Evolutionary conservation across 2,329 filamentous ascomycete genomes (phyloP), one percentile per base, ranked within the genome.

Genomic region (Trichoderma simmonsii): DNA sequence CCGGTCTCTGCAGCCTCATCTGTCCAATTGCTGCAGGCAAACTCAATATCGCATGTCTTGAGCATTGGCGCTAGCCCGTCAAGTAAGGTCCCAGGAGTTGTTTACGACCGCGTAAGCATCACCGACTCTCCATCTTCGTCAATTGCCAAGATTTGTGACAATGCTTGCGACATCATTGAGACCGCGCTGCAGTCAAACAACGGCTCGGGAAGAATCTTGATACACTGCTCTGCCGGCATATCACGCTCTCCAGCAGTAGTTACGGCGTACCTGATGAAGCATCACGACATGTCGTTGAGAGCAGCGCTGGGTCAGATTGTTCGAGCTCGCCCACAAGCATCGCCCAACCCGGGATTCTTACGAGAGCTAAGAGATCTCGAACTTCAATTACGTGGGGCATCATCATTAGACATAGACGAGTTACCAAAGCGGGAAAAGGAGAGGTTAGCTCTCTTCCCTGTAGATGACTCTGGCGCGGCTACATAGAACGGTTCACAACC

Each of bases 21-120:
- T 12, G 7, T 59, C 15, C 28, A 39, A 6, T 61, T 72, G 11
- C 30, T 61, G 30, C 64, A 62, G 15, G 34, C 36, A 24, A 61
- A 72, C n/a, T 69, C 64, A 14, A 72, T 61, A 68, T 69, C 36
- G 7, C 62, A 69, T 69, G 70, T 69, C 28, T 69, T 69, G 36
- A 72, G 70, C 30, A 28, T 69, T 39, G 70, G 70, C n/a, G 64
- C 70, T 32, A 71, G 63, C 28, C 70, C 70, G 2, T 48, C 64
- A 30, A 54, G 26, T 32, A 71, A 69, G 36, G 64, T 62, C 26
- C 34, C 65, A 34, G 70, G 70, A 28, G 36, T 69, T 26, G 24
- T 28, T 11, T 56, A 69, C 51, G 24, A 56, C 54, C 70, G 70
- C 54, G 48, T 71, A 32, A 54, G 39, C 32, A 51, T 71, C n/a